These are phyloP conservation scores for Gaertneriomyces semiglobifer DNA, from an alignment of 192 early-diverging fungal genomes.

Conservation along the genomic window DNA sequence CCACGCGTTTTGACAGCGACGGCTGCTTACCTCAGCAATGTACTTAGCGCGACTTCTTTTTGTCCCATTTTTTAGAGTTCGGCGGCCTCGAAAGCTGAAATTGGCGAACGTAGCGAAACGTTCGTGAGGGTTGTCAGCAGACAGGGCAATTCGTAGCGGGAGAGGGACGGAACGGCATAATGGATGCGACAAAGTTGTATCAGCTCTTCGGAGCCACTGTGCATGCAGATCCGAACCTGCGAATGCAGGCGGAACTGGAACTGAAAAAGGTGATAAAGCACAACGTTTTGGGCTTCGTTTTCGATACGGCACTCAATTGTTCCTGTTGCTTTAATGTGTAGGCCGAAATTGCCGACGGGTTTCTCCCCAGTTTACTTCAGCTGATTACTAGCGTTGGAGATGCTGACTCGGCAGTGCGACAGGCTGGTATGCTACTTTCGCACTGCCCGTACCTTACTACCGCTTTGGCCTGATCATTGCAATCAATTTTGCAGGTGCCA, in stretches of 20 bases:
- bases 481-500: conserved; percentile 44
- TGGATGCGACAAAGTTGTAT: conserved; percentile 62
- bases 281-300: not conserved
- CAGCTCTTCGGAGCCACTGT: conserved; percentile 74
- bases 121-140: too few relatives aligned
- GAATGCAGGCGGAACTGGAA: conserved; percentile 77
- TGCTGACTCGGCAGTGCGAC: conserved; percentile 29
- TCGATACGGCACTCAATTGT: not conserved
- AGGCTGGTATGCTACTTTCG: conserved; percentile 34
- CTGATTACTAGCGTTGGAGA: conserved; percentile 24
- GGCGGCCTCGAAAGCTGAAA: too few relatives aligned
- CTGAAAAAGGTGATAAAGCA: conserved; percentile 60
- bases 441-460: not conserved
- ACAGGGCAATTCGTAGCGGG: too few relatives aligned
- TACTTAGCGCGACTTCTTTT: too few relatives aligned
- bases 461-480: not conserved
- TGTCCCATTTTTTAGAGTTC: too few relatives aligned
- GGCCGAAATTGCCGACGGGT: conserved; percentile 47
- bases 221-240: conserved; percentile 72
- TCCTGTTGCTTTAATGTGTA: not conserved
- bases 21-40: too few relatives aligned
- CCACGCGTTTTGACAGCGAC: too few relatives aligned
- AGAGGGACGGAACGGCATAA: conserved; percentile 10
- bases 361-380: conserved; percentile 47
- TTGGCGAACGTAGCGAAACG: too few relatives aligned